These are phyloP conservation scores for Lagerstroemia speciosa DNA, from an alignment of 345 rosid genomes.

Conservation along the genomic window DNA sequence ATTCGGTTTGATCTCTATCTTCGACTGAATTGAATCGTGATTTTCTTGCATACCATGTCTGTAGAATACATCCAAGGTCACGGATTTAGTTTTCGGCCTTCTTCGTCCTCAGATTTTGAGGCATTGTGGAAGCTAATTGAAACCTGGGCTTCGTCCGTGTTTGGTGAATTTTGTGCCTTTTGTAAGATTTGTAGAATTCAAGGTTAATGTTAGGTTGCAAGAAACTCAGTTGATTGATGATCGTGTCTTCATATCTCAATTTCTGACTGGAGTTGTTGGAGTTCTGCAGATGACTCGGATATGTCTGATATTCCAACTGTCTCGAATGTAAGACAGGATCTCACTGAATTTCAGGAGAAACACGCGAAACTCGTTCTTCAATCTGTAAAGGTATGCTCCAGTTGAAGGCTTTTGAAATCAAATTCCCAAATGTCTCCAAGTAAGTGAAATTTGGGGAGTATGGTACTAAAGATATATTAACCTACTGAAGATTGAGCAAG, in stretches of 20 bases:
- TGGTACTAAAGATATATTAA: neutral
- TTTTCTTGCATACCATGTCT: neutral
- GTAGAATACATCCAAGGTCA: neutral
- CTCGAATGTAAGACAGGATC: slow-evolving; percentile 58
- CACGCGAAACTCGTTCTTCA: slow-evolving; percentile 50
- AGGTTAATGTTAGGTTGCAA: neutral
- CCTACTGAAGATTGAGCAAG: neutral
- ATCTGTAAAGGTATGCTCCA: slow-evolving; percentile 33
- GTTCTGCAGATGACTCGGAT: slow-evolving; percentile 37
- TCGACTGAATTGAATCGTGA: neutral
- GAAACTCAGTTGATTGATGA: neutral
- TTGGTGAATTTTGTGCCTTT: neutral
- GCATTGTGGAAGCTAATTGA: neutral
- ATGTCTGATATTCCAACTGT: slow-evolving; percentile 34
- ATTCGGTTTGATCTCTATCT: neutral
- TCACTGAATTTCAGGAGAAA: slow-evolving; percentile 48
- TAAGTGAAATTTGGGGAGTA: no score
- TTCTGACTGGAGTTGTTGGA: neutral
- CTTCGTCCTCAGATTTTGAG: neutral
- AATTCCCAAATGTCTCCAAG: neutral
- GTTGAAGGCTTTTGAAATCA: neutral
- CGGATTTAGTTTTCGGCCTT: no score
- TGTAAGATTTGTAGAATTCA: neutral
- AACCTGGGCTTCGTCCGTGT: neutral
- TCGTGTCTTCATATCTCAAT: neutral